Base-by-base conservation (phyloP, 2,329 filamentous ascomycete species). In the Aspergillus pseudoterreus region DNA sequence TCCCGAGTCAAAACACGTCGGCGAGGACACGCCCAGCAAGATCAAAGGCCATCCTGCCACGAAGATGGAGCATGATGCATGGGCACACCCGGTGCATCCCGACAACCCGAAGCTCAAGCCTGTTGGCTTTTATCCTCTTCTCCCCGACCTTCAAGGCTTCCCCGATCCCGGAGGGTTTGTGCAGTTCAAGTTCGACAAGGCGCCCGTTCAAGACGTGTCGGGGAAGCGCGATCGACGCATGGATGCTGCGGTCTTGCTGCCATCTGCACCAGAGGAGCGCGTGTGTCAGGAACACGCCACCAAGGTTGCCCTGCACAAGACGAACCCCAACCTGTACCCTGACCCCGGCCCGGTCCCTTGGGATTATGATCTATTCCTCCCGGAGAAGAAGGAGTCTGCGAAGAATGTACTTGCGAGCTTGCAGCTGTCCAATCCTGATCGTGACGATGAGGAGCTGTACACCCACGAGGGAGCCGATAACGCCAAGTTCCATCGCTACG, bases 321-420 rank as follows among this genome's bases (percentile, higher is more conserved):
- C 72, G 9, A 78, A 83, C 46, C 77, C 80, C 1, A 68, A 68
- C 12, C 65, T 75, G 4, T 75, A 78, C 43, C 75, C 78, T 10
- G 75, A 79, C 27, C 79, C 78, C 1, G 76, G 81, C 9, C 77
- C 76, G 10, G 71, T 80, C 35, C 74, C 75, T 4, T 83, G 75
- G 67, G 77, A 83, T 59, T 86, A 82, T 64, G 80, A 84, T 47
- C 77, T 83, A 50, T 84, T 79, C 67, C 68, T 85, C 0, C 80
- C 82, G 0, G 71, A 77, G 30, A 75, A 74, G 50, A 69, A 67
- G 22, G 72, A 75, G 4, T 69, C 72, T 5, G 73, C 78, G 4
- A 71, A 71, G 33, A 75, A 75, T 22, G 76, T 85, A 55, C 82
- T 80, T 58, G 75, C 77, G 48, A 82, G 80, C 61, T 76, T 85